Evolutionary conservation across 2,329 filamentous ascomycete genomes (phyloP).

Genomic region (Colletotrichum spinosum): DNA sequence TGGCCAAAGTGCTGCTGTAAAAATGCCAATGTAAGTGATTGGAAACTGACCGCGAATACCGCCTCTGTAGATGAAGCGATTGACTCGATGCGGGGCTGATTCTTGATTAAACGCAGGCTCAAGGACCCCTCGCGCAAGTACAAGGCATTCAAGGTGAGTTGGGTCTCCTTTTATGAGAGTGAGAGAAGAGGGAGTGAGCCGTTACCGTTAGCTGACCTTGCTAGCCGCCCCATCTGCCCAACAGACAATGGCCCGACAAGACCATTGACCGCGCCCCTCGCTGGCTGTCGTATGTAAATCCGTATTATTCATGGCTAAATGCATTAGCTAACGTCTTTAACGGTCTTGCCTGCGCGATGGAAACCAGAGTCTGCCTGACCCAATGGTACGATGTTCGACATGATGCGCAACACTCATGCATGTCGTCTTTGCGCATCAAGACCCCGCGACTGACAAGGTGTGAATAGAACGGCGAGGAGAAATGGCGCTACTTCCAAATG

Average conservation of each 20-base stretch:
- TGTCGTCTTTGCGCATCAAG: too few relatives aligned
- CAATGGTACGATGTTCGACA: constrained; percentile 74
- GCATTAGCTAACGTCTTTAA: constrained; percentile 14
- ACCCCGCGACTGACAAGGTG: too few relatives aligned
- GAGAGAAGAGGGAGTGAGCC: not conserved
- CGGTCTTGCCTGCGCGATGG: constrained; percentile 76
- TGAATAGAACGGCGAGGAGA: constrained; percentile 87
- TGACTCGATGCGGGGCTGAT: not conserved
- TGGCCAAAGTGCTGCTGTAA: not conserved
- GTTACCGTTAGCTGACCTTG: constrained; percentile 5
- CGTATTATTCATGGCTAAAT: not conserved
- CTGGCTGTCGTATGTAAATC: constrained; percentile 74
- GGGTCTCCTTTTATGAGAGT: not conserved
- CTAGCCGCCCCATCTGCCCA: constrained; percentile 66
- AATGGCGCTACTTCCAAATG: constrained; percentile 96
- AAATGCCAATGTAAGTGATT: not conserved
- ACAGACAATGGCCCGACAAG: constrained; percentile 87
- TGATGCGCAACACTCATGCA: too few relatives aligned
- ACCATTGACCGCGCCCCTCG: constrained; percentile 85
- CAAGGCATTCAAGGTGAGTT: constrained; percentile 37
- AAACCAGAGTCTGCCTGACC: constrained; percentile 92
- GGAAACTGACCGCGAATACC: not conserved
- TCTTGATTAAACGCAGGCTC: constrained; percentile 22
- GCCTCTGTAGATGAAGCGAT: not conserved
- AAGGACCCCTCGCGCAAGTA: constrained; percentile 39